Percentiles rank a stretch among this genome's conserved stretches.
phyloP scores from a whole-genome alignment of 2,329 filamentous ascomycete genomes.

The Monilinia aucupariae region DNA sequence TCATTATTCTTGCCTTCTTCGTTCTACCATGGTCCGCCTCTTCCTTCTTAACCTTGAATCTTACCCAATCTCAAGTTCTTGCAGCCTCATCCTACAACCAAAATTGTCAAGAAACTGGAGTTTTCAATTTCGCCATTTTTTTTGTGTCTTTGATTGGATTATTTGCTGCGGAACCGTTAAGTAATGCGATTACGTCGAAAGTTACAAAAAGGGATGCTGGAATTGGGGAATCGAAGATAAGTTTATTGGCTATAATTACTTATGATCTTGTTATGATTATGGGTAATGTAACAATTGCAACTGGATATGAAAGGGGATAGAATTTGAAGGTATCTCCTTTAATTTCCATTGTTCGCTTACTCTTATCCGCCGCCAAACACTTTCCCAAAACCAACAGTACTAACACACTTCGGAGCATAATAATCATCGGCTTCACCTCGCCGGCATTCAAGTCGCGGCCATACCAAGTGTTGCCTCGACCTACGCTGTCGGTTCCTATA shows the following conservation, averaged over 20 bases:
- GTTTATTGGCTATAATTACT: slow-evolving; percentile 35
- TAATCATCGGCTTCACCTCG: slow-evolving; percentile 53
- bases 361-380: not conserved
- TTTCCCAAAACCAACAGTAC: not conserved
- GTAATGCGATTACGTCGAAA: slow-evolving; percentile 18
- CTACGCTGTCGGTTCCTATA: slow-evolving; percentile 58
- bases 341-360: not conserved
- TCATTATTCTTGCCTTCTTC: slow-evolving; percentile 57
- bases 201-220: not conserved
- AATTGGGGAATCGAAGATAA: slow-evolving; percentile 38
- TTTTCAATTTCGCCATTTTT: slow-evolving; percentile 48
- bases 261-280: slow-evolving; percentile 39
- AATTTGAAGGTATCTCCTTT: slow-evolving; percentile 42
- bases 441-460: slow-evolving; percentile 35
- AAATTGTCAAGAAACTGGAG: slow-evolving; percentile 41
- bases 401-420: slow-evolving; percentile 34
- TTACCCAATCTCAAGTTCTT: slow-evolving; percentile 46
- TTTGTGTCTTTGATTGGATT: slow-evolving; percentile 43
- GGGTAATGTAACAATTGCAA: slow-evolving; percentile 49
- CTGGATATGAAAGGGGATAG: slow-evolving; percentile 49
- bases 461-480: slow-evolving; percentile 52
- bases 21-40: slow-evolving; percentile 49
- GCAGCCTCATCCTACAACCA: slow-evolving; percentile 30
- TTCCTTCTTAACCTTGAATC: slow-evolving; percentile 51
- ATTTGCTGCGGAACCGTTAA: slow-evolving; percentile 29